Percentiles rank a stretch among this genome's conserved stretches.
phyloP scores from a whole-genome alignment of 305 asterid species.

The Solanum hybrid region DNA sequence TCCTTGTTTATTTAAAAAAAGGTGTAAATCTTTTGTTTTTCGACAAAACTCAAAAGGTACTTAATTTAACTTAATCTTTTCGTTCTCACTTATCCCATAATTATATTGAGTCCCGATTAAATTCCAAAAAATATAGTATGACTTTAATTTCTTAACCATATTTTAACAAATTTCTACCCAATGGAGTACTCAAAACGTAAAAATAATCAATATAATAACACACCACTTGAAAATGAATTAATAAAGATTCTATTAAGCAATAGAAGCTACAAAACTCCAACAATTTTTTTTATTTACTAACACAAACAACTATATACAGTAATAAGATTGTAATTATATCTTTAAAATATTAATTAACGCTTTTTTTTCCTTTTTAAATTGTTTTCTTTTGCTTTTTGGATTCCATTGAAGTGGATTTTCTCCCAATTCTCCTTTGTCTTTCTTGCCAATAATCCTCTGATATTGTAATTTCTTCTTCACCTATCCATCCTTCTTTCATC shows the following conservation, averaged over 20 bases:
- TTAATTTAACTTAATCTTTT: too few relatives aligned
- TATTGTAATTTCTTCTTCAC: conserved; percentile 15
- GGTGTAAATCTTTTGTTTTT: neutral
- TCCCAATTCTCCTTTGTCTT: conserved; percentile 3
- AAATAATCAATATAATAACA: neutral
- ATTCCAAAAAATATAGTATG: too few relatives aligned
- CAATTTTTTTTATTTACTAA: neutral
- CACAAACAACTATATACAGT: neutral
- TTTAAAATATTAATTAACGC: neutral
- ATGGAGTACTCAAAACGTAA: neutral
- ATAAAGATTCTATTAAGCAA: neutral
- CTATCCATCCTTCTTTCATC: conserved; percentile 26
- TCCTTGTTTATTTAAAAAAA: too few relatives aligned
- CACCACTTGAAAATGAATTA: neutral
- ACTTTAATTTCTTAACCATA: neutral
- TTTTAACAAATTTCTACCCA: neutral
- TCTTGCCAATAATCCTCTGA: conserved; percentile 11
- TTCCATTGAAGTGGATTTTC: conserved; percentile 18
- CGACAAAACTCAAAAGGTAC: neutral
- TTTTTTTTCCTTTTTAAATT: conserved; percentile 2
- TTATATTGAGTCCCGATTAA: too few relatives aligned
- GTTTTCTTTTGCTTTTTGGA: conserved; percentile 33
- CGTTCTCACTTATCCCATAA: too few relatives aligned
- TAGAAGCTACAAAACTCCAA: neutral
- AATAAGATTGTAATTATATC: neutral